A percentile compares a stretch with the other conserved stretches of the same genome.
Conservation (phyloP, 2,329 filamentous ascomycete genomes). For the Elsinoe necatrix region DNA sequence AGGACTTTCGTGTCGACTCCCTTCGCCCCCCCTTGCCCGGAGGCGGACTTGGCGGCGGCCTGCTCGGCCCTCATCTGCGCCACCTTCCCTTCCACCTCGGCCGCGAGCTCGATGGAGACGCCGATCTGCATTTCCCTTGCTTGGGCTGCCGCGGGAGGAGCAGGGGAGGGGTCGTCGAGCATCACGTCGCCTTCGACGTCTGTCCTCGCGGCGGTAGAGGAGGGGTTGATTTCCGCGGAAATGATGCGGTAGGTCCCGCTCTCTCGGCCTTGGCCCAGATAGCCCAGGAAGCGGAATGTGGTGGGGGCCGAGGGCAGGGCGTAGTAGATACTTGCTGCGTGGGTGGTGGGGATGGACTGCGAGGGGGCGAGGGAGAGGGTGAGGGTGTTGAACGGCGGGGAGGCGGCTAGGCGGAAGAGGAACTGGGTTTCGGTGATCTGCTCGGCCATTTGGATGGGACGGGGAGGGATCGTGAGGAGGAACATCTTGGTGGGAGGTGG, state of each 20-base stretch:
- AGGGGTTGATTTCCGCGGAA: slow-evolving; percentile 31
- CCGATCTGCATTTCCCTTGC: slow-evolving; percentile 62
- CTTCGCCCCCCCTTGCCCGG: slow-evolving; percentile 29
- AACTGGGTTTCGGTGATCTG: slow-evolving; percentile 53
- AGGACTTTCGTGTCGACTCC: slow-evolving; percentile 63
- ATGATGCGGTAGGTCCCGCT: slow-evolving; percentile 81
- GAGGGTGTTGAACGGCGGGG: slow-evolving; percentile 59
- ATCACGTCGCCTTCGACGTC: slow-evolving; percentile 45
- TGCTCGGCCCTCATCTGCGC: slow-evolving; percentile 45
- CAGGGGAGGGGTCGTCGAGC: slow-evolving; percentile 31
- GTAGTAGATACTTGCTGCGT: slow-evolving; percentile 84
- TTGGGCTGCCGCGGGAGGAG: slow-evolving; percentile 23
- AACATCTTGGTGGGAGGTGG: slow-evolving; percentile 42
- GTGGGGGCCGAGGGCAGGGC: slow-evolving; percentile 54
- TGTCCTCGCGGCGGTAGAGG: slow-evolving; percentile 30
- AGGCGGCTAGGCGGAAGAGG: slow-evolving; percentile 55
- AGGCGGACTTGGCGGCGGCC: slow-evolving; percentile 15
- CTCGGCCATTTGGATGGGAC: slow-evolving; percentile 50
- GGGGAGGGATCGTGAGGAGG: slow-evolving; percentile 52
- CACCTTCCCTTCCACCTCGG: slow-evolving; percentile 62
- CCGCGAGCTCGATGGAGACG: slow-evolving; percentile 69
- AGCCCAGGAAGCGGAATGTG: slow-evolving; percentile 73
- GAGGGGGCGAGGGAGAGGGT: slow-evolving; percentile 84
- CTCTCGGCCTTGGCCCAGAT: slow-evolving; percentile 80
- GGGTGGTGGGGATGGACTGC: slow-evolving; percentile 60